Conservation (phyloP, 805 yeast species). For the Monosporozyma servazzii region DNA sequence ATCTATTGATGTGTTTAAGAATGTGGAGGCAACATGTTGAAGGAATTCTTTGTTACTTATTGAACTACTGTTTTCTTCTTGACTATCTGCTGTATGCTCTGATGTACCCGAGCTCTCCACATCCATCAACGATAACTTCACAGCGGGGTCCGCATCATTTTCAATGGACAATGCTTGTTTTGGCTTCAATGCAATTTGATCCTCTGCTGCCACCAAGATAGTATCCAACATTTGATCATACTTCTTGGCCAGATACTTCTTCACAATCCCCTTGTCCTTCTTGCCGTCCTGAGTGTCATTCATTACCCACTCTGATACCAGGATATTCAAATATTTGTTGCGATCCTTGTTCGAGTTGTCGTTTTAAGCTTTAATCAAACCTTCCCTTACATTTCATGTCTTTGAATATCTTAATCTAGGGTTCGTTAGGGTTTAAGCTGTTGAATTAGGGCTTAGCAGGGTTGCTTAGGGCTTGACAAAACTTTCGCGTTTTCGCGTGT, state of each 20-base stretch:
- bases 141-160: no score
- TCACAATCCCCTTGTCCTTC: constrained; percentile 8
- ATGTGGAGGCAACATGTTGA: constrained; percentile 37
- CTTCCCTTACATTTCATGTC: neutral
- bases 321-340: no score
- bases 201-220: constrained; percentile 16
- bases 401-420: neutral
- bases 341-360: neutral
- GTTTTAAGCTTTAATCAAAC: neutral
- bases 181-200: neutral
- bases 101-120: neutral
- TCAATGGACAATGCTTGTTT: neutral
- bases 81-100: no score
- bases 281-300: neutral
- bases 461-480: neutral
- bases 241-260: constrained; percentile 16
- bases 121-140: neutral
- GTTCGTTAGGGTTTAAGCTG: neutral
- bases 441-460: neutral
- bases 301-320: neutral
- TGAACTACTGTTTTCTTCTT: neutral
- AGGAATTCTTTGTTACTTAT: constrained; percentile 21
- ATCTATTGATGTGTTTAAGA: constrained; percentile 38
- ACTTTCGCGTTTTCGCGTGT: neutral
- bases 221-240: constrained; percentile 22